These are phyloP conservation scores for Cryphonectria naterciae DNA, from an alignment of 2,329 filamentous ascomycete species.

Conservation along the genomic window DNA sequence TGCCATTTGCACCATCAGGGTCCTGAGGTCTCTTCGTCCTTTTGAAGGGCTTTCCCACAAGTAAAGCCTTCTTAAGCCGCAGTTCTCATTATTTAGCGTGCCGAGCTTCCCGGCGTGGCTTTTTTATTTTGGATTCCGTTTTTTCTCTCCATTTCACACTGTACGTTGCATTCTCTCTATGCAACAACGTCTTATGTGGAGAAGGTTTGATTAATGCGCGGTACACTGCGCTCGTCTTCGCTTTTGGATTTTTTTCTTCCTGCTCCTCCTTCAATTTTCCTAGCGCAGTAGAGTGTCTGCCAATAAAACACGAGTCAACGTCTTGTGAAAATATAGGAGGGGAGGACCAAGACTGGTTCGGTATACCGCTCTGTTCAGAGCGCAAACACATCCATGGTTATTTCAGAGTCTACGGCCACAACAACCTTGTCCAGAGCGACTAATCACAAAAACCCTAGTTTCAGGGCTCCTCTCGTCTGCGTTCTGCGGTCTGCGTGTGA, in stretches of 20 bases:
- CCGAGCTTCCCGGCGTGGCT: neutral
- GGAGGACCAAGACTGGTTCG: neutral
- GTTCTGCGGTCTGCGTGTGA: neutral
- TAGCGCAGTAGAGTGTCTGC: neutral
- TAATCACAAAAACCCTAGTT: neutral
- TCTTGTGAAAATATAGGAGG: neutral
- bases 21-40: neutral
- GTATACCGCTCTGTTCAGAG: neutral
- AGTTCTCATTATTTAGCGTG: neutral
- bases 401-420: neutral
- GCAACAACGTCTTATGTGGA: neutral
- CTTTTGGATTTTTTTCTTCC: neutral
- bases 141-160: neutral
- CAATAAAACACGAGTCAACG: neutral
- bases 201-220: neutral
- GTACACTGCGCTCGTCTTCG: neutral
- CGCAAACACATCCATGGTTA: neutral
- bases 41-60: neutral
- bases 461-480: neutral
- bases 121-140: neutral
- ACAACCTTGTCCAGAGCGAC: neutral
- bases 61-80: neutral
- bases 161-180: neutral
- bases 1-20: neutral
- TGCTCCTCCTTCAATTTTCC: neutral